A percentile compares a stretch with the other conserved stretches of the same genome.
These are phyloP conservation scores for Pyrus bretschneideri DNA, from an alignment of 306 rosid species.

Conservation along the genomic window DNA sequence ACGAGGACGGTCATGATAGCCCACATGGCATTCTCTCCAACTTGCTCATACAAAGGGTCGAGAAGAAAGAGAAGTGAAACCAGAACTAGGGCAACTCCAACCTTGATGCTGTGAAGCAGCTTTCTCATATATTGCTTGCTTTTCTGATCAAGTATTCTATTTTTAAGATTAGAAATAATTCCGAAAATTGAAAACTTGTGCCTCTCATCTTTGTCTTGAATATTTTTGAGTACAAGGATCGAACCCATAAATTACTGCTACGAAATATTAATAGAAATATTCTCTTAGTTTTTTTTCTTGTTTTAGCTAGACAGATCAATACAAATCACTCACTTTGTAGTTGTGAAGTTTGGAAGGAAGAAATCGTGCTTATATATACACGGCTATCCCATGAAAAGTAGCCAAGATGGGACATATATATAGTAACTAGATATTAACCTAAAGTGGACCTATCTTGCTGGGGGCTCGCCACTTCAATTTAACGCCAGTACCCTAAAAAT, in stretches of 20 bases:
- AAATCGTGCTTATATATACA: constrained; percentile 23
- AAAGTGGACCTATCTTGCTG: background rate
- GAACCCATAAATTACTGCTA: constrained; percentile 16
- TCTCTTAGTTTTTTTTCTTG: background rate
- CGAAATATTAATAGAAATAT: background rate
- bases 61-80: constrained; percentile 72
- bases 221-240: constrained; percentile 19
- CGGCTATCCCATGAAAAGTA: background rate
- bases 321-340: background rate
- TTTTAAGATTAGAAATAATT: constrained; percentile 7
- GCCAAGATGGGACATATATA: constrained; percentile 8
- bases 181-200: constrained; percentile 5
- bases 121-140: constrained; percentile 29
- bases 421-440: background rate
- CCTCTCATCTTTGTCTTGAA: constrained; percentile 18
- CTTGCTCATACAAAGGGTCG: constrained; percentile 59
- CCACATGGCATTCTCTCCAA: constrained; percentile 96
- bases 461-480: background rate
- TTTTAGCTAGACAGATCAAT: background rate
- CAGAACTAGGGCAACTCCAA: constrained; percentile 64
- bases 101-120: constrained; percentile 63
- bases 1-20: constrained; percentile 91
- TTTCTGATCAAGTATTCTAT: constrained; percentile 1
- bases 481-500: background rate
- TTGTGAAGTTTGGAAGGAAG: constrained; percentile 9